Base-by-base conservation (phyloP, 306 rosid genomes). In the Calophaca sinica region DNA sequence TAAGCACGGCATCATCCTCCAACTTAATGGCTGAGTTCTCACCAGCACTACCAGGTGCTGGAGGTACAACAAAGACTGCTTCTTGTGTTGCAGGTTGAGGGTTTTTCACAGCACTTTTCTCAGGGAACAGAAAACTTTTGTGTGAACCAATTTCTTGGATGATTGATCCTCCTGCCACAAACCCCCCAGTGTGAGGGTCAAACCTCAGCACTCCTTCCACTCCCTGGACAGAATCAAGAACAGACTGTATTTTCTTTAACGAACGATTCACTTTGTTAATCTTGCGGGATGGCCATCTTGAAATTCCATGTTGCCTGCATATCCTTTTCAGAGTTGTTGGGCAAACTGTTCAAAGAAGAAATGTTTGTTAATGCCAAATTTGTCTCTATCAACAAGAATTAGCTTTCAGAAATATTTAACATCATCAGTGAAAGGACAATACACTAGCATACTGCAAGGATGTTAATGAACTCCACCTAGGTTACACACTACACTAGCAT, bases 271-370 rank as follows among this genome's bases (percentile, higher is more conserved):
- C 99, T 87, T 96, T 96, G 57, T 90, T 90, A 76, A 96, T 92
- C 84, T 96, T 96, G 31, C 99, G 98, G 38, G 99, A 96, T 50
- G 99, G 99, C 99, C 99, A 96, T 82, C 97, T 96, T 14, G 84
- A 80, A 82, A 96, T 96, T 66, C 99, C 98, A 77, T 96, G 99
- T 68, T 96, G 99, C 72, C 99, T 89, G 88, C 99, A 96, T 80
- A 96, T 96, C 81, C 99, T 90, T 83, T 96, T 96, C 53, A 94
- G 88, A 0, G 99, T 96, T 66, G 99, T 96, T 62, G 99, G 99
- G 80, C 97, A 96, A 75, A 96, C 99, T 93, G 80, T 80, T 80
- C 42, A 35, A 68, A 65, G 65, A 78, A 44, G 38, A 72, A 67
- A 81, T 15, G 33, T 11, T 46, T 15, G 79, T 70, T 39, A 75